Conservation (phyloP, 768 basidiomycete species). For the Psilocybe cubensis region DNA sequence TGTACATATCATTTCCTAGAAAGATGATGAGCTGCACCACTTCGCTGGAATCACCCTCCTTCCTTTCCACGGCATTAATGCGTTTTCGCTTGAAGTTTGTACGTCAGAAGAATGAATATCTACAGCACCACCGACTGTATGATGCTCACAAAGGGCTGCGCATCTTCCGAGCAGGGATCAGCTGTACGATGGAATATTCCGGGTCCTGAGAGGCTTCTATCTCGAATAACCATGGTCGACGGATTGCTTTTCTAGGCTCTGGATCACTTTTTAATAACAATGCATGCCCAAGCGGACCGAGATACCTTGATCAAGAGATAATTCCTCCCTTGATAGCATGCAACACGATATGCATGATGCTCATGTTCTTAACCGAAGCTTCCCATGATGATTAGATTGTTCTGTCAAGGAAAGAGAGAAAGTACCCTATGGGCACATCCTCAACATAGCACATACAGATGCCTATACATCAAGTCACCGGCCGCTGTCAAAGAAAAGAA, state of each 20-base stretch:
- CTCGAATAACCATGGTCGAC: background rate
- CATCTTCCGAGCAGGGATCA: constrained; percentile 2
- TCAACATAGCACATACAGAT: background rate
- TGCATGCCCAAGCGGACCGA: background rate
- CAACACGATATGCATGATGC: background rate
- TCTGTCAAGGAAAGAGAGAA: background rate
- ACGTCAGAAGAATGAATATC: constrained; percentile 1
- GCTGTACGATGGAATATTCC: constrained; percentile 7
- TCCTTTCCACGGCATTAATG: constrained; percentile 8
- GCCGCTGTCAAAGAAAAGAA: background rate
- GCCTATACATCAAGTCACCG: constrained; percentile 15
- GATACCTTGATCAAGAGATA: background rate
- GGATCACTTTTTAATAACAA: background rate
- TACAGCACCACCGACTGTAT: background rate
- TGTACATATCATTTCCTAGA: constrained; percentile 6
- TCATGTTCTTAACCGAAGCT: background rate
- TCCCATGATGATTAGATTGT: background rate
- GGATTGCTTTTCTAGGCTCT: background rate
- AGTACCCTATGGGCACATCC: background rate
- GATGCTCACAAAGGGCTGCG: constrained; percentile 4
- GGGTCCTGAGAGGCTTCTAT: constrained; percentile 1
- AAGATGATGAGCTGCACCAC: background rate
- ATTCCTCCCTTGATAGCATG: background rate
- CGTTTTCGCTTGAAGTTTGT: background rate
- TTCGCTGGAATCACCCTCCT: background rate